Evolutionary conservation across 2,329 filamentous ascomycete genomes (phyloP), one percentile per base, ranked within the genome.

Genomic region (Scedosporium minutisporum): DNA sequence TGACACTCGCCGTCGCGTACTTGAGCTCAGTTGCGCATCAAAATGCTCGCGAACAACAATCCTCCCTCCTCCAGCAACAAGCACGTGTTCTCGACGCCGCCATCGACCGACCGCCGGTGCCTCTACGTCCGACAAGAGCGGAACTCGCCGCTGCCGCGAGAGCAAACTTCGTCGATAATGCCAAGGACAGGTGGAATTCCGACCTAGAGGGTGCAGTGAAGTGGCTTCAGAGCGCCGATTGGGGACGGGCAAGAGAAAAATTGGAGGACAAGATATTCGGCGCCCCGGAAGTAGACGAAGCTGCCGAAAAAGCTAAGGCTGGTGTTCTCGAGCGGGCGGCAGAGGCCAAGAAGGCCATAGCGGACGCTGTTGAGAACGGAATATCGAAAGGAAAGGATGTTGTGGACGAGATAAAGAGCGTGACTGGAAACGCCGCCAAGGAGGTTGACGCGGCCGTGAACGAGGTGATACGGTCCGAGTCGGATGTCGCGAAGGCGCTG

Each of bases 141-240:
- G 80, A 84, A 69, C 72, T 78, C 46, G 78, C 80, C 57, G 76
- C 78, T 44, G 74, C 81, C 60, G 77, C 83, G 67, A 78, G 82
- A 65, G 79, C 81, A 29, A 79, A 80, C 58, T 76, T 89, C 59
- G 71, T 86, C 62, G 88, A 92, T 71, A 78, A 84, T 42, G 80
- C 87, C 68, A 93, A 93, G 77, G 87, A 90, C 69, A 79, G 84
- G 64, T 93, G 90, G 90, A 93, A 95, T 73, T 74, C 81, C 60
- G 89, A 93, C 74, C 74, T 93, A 42, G 82, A 88, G 72, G 79
- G 80, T 65, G 80, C 87, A 60, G 87, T 89, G 62, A 80, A 79
- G 64, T 87, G 84, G 80, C 82, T 85, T 63, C 85, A 91, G 74
- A 80, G 75, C 41, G 85, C 82, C 65, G 83, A 89, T 72, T 91